phyloP scores from a whole-genome alignment of 164 flowering plant species.

The Kingdonia uniflora region DNA sequence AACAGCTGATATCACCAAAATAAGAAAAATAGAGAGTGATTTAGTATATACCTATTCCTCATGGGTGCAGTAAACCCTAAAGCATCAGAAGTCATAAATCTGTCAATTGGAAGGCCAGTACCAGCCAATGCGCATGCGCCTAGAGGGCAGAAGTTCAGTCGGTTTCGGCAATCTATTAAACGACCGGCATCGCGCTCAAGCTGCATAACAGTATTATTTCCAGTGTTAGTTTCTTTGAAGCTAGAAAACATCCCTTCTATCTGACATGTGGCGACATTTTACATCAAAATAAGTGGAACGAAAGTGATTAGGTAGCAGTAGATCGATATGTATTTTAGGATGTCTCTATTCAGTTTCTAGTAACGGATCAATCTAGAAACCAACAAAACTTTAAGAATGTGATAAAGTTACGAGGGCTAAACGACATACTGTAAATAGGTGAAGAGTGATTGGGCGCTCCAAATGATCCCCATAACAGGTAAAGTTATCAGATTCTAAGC shows the following conservation, averaged over 20 bases:
- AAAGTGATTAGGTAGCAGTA: too few species aligned
- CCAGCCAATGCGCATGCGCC: constrained; percentile 99
- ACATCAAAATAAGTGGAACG: too few species aligned
- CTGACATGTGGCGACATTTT: too few species aligned
- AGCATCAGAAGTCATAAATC: constrained; percentile 88
- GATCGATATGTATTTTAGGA: too few species aligned
- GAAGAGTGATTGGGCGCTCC: too few species aligned
- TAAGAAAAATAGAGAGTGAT: background rate
- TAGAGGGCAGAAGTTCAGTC: constrained; percentile 82
- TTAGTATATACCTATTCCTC: constrained; percentile 70
- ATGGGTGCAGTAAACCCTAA: constrained; percentile 82
- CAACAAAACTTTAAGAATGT: too few species aligned
- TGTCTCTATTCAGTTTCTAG: too few species aligned
- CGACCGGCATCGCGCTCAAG: constrained; percentile 96
- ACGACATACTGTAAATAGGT: too few species aligned
- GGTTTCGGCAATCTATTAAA: constrained; percentile 56
- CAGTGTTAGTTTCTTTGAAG: constrained; percentile 1
- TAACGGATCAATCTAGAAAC: too few species aligned
- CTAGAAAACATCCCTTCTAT: background rate
- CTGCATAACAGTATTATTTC: constrained; percentile 32
- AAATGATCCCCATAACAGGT: too few species aligned
- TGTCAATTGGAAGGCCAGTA: constrained; percentile 91
- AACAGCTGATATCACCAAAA: background rate
- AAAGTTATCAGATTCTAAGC: too few species aligned
- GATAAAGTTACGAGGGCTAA: too few species aligned